Evolutionary conservation across 768 basidiomycete genomes (phyloP), one percentile per base, ranked within the genome.

Genomic region (Galerina sulciceps): DNA sequence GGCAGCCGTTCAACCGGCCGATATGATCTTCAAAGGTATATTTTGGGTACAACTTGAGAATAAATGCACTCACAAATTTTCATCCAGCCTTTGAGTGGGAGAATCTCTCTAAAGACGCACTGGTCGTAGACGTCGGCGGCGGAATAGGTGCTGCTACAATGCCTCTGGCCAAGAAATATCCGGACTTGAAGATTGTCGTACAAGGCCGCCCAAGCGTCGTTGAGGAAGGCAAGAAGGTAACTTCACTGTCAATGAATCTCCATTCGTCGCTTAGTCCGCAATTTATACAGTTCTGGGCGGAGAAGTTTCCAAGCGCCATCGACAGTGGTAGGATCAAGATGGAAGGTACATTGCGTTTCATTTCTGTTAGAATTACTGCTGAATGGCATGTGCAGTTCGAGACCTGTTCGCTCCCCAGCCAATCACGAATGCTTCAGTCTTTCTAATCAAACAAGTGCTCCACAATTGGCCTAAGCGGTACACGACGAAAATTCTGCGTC

Each of bases 131-230:
- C 11, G 65, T 57, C 18, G 56, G 56, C 2, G 56, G 56, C 6
- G 56, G 56, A 11, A 35, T 41, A 9, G 95, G 22, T 96, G 78
- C 2, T 91, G 22, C 55, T 3, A 40, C 26, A 2, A 31, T 50
- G 4, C 55, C 55, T 5, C 22, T 57, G 5, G 55, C 55, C 9
- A 14, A 17, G 18, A 40, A 43, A 23, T 31, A 43, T 13, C 47
- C 55, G 10, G 13, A 43, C 9, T 34, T 57, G 95, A 44, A 98
- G 93, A 94, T 98, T 56, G 57, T 63, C n/a, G 57, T 59, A 31
- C 40, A 51, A 17, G 10, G 31, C 5, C 77, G 79, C 1, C 79
- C 80, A 5, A 34, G 51, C 73, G 76, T 55, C 6, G 54, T 47
- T n/a, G 54, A 36, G 15, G 54, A 35, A 10, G 45, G 42, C 0